Conservation (phyloP, 2,329 filamentous ascomycete species). For the Ophiostoma sp. region DNA sequence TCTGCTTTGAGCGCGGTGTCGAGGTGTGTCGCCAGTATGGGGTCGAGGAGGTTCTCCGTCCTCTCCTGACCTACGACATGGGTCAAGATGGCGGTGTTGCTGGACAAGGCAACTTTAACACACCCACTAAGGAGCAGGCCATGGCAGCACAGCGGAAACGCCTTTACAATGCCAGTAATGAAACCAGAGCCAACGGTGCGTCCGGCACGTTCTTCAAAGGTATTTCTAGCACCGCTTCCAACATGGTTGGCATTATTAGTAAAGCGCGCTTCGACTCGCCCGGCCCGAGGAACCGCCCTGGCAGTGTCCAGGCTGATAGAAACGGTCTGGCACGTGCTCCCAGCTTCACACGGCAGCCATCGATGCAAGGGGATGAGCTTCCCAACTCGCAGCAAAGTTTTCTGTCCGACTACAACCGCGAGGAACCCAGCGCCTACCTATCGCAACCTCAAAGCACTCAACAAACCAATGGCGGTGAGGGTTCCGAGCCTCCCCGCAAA, state of each 20-base stretch:
- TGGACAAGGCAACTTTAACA: conserved; percentile 74
- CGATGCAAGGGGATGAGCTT: conserved; percentile 65
- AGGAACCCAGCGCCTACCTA: conserved; percentile 61
- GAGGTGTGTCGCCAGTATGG: conserved; percentile 81
- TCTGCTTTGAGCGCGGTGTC: conserved; percentile 83
- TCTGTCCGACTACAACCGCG: conserved; percentile 68
- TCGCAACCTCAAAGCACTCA: conserved; percentile 45
- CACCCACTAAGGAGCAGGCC: conserved; percentile 95
- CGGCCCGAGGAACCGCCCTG: conserved; percentile 53
- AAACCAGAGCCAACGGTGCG: conserved; percentile 59
- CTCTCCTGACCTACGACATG: conserved; percentile 75
- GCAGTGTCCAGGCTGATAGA: conserved; percentile 30
- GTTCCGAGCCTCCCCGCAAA: conserved; percentile 75
- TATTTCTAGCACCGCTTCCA: conserved; percentile 87
- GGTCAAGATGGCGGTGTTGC: conserved; percentile 66
- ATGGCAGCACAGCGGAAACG: conserved; percentile 94
- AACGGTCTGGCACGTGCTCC: conserved; percentile 59
- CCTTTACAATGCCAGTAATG: conserved; percentile 72
- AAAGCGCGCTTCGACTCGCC: conserved; percentile 92
- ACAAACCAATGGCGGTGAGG: conserved; percentile 49
- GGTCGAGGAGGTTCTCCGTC: conserved; percentile 69
- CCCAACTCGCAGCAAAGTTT: conserved; percentile 82
- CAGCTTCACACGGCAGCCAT: conserved; percentile 65
- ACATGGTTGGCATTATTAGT: conserved; percentile 91
- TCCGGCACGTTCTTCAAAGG: conserved; percentile 95